Evolutionary conservation across 176 grass and related monocot species (phyloP).

Genomic region (Lolium perenne): DNA sequence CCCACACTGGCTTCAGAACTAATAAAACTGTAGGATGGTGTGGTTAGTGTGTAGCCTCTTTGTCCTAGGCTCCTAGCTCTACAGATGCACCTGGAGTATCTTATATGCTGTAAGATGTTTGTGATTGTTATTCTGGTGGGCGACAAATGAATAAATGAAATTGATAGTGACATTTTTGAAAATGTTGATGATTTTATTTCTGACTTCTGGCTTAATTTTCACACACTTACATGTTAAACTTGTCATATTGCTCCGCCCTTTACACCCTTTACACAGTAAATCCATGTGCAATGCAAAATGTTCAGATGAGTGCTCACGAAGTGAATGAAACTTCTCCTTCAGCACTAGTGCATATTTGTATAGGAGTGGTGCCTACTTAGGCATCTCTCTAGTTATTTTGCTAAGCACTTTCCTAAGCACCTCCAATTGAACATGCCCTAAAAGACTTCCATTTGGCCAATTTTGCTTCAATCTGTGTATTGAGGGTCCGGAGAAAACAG

Average conservation of each 20-base stretch:
- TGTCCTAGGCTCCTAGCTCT: not conserved
- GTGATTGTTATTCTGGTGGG: not conserved
- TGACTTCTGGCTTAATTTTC: not conserved
- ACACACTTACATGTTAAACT: not conserved
- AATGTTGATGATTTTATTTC: too few species aligned
- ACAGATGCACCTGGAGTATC: not conserved
- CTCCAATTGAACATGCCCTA: too few species aligned
- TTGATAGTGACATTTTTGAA: not conserved
- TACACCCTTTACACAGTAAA: not conserved
- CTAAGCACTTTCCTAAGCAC: too few species aligned
- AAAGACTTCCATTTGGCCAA: not conserved
- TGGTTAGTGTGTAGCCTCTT: conserved; percentile 36
- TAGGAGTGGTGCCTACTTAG: too few species aligned
- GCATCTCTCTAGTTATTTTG: too few species aligned
- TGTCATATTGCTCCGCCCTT: not conserved
- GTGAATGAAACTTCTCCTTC: too few species aligned
- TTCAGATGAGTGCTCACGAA: too few species aligned
- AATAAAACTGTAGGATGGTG: conserved; percentile 84
- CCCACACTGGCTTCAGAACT: conserved; percentile 54
- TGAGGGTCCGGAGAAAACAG: not conserved
- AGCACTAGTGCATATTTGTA: too few species aligned
- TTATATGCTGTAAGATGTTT: conserved; percentile 1
- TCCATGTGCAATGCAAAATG: too few species aligned
- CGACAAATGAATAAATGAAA: not conserved
- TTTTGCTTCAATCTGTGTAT: not conserved